Conservation (phyloP, 2,329 filamentous ascomycete genomes). For the Colletotrichum navitas region DNA sequence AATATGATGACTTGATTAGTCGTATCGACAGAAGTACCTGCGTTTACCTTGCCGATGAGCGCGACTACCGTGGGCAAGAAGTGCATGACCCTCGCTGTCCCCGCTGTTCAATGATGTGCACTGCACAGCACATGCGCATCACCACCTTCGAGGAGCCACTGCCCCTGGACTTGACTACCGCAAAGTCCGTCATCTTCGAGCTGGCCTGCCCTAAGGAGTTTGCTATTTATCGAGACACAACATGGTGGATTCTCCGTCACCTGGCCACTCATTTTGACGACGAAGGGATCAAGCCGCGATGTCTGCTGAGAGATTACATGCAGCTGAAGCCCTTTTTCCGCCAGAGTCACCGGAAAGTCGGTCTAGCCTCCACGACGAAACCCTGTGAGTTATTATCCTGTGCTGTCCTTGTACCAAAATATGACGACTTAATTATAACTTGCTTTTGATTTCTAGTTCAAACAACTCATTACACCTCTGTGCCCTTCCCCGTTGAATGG, state of each 20-base stretch:
- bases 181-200: slow-evolving; percentile 57
- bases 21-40: slow-evolving; percentile 50
- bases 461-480: slow-evolving; percentile 46
- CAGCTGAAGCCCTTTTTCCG: slow-evolving; percentile 44
- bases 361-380: slow-evolving; percentile 49
- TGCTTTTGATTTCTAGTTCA: slow-evolving; percentile 41
- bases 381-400: slow-evolving; percentile 46
- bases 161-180: slow-evolving; percentile 48
- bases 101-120: slow-evolving; percentile 51
- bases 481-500: slow-evolving; percentile 49
- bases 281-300: slow-evolving; percentile 43
- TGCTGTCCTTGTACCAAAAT: background rate
- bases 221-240: slow-evolving; percentile 55
- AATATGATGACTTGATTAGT: slow-evolving; percentile 51
- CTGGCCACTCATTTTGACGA: slow-evolving; percentile 47
- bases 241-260: slow-evolving; percentile 53
- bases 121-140: slow-evolving; percentile 52
- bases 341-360: slow-evolving; percentile 41
- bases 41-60: slow-evolving; percentile 46
- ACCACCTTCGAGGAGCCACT: slow-evolving; percentile 56
- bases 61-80: slow-evolving; percentile 33
- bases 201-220: slow-evolving; percentile 52
- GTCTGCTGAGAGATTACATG: slow-evolving; percentile 45
- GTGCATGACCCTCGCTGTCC: slow-evolving; percentile 49
- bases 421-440: background rate